Conservation (phyloP, 805 yeast genomes). For the Pichia cephalocereana region DNA sequence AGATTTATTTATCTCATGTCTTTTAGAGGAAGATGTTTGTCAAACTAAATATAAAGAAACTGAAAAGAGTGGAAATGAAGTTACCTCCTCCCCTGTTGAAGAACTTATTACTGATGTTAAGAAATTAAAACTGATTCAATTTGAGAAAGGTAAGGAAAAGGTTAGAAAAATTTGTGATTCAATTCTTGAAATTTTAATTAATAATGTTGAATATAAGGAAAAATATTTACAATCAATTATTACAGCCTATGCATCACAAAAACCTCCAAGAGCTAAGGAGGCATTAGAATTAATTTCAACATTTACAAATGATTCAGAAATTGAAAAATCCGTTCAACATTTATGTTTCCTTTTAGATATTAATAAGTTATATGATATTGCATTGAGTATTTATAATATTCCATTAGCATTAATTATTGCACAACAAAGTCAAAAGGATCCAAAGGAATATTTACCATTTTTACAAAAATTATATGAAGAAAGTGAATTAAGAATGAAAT, state of each 20-base stretch:
- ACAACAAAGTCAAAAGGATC: conserved; percentile 95
- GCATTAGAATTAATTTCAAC: conserved; percentile 61
- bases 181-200: conserved; percentile 46
- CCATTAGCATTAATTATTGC: conserved; percentile 76
- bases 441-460: conserved; percentile 92
- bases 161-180: conserved; percentile 72
- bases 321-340: conserved; percentile 65
- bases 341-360: conserved; percentile 88
- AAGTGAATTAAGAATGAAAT: conserved; percentile 55
- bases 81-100: not conserved
- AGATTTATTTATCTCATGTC: conserved; percentile 79
- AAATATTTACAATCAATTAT: conserved; percentile 68
- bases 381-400: conserved; percentile 77
- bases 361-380: conserved; percentile 66
- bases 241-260: conserved; percentile 88
- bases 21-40: conserved; percentile 80
- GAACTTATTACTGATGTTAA: conserved; percentile 3
- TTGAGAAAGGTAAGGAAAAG: conserved; percentile 30
- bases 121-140: conserved; percentile 2
- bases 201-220: conserved; percentile 36
- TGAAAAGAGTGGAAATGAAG: not conserved
- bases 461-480: conserved; percentile 69
- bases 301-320: conserved; percentile 36
- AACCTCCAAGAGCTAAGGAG: conserved; percentile 72
- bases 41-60: conserved; percentile 79